Conservation (phyloP, 441 rosid genomes). For the Brassica balearica region DNA sequence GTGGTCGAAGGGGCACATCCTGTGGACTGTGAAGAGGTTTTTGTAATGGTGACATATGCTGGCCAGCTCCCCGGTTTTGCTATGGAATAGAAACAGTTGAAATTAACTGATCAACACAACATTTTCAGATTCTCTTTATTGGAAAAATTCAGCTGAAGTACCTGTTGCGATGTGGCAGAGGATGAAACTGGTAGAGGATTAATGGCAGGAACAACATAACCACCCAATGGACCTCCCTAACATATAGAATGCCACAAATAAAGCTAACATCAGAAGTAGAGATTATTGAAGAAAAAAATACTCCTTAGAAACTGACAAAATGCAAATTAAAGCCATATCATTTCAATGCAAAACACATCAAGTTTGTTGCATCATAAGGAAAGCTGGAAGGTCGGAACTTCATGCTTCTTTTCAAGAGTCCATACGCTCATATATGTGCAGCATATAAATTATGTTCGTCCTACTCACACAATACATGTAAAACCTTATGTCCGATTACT, state of each 20-base stretch:
- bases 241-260: conserved; percentile 19
- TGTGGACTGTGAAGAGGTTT: conserved; percentile 76
- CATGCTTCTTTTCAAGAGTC: conserved; percentile 22
- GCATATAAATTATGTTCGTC: not conserved
- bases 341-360: conserved; percentile 23
- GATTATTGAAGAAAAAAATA: conserved; percentile 1
- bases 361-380: conserved; percentile 16
- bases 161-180: conserved; percentile 63
- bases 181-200: conserved; percentile 64
- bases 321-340: conserved; percentile 35
- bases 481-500: conserved; percentile 9
- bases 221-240: conserved; percentile 61
- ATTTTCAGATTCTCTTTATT: conserved; percentile 30
- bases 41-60: conserved; percentile 73
- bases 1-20: conserved; percentile 55
- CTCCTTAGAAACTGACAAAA: conserved; percentile 13
- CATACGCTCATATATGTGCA: conserved; percentile 17
- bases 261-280: conserved; percentile 17
- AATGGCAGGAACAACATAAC: conserved; percentile 60
- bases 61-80: conserved; percentile 57
- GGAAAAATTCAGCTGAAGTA: conserved; percentile 37
- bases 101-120: conserved; percentile 39
- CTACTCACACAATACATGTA: conserved; percentile 12
- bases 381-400: not conserved
- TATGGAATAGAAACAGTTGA: conserved; percentile 49